These are phyloP conservation scores for Cucumis sativus DNA, from an alignment of 306 rosid genomes.

Conservation along the genomic window DNA sequence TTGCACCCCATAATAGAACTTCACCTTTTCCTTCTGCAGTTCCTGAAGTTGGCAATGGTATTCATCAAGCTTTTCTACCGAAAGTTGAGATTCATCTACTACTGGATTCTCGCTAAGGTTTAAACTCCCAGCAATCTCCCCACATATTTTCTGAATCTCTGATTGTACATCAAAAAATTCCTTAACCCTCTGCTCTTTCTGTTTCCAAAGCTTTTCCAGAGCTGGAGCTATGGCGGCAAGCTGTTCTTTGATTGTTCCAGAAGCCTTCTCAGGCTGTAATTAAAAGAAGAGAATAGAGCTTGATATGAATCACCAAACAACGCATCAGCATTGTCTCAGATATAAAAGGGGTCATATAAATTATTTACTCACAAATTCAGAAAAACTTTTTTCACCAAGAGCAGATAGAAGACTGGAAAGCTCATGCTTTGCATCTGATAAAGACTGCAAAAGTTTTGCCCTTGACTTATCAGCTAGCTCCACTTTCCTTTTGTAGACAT, in stretches of 20 bases:
- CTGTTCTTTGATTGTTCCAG: constrained; percentile 55
- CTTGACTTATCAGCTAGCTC: constrained; percentile 91
- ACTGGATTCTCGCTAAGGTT: constrained; percentile 38
- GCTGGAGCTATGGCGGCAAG: constrained; percentile 82
- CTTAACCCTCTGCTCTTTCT: constrained; percentile 81
- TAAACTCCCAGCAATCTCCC: constrained; percentile 75
- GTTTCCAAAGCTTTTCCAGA: constrained; percentile 76
- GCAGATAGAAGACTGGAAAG: constrained; percentile 79
- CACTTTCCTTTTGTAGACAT: constrained; percentile 93
- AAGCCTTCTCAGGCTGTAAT: constrained; percentile 39
- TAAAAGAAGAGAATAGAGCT: background rate
- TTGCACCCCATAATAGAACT: background rate
- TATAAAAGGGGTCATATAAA: background rate
- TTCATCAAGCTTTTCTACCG: constrained; percentile 79
- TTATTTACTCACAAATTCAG: constrained; percentile 19
- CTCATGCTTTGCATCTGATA: constrained; percentile 71
- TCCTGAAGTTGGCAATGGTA: constrained; percentile 85
- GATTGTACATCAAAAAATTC: constrained; percentile 83
- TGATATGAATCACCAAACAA: background rate
- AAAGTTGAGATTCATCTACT: constrained; percentile 70
- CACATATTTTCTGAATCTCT: constrained; percentile 87
- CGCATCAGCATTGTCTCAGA: background rate
- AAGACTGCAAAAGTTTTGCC: constrained; percentile 80
- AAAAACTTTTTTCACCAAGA: constrained; percentile 24
- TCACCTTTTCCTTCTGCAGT: constrained; percentile 96